Evolutionary conservation across 768 basidiomycete genomes (phyloP).

Genomic region (Fibroporia radiculosa): DNA sequence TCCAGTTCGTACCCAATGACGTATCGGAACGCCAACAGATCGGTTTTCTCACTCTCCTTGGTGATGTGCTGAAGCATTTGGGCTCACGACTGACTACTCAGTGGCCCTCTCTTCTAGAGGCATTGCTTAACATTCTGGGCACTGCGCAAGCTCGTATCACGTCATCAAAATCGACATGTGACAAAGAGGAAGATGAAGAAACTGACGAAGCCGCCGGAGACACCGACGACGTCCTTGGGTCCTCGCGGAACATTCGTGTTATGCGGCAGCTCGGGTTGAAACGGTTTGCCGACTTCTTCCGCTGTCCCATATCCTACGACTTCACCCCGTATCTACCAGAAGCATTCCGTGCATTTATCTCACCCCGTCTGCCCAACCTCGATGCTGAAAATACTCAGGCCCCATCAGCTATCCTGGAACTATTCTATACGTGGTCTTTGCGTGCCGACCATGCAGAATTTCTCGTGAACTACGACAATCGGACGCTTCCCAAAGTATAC

Average conservation of each 20-base stretch:
- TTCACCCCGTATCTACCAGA: slow-evolving; percentile 61
- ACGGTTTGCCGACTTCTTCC: slow-evolving; percentile 84
- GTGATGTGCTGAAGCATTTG: slow-evolving; percentile 76
- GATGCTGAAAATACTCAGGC: slow-evolving; percentile 86
- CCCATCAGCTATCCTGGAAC: slow-evolving; percentile 80
- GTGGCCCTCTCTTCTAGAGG: slow-evolving; percentile 73
- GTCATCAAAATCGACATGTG: slow-evolving; percentile 21
- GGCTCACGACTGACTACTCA: slow-evolving; percentile 59
- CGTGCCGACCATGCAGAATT: slow-evolving; percentile 48
- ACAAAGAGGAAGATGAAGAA: slow-evolving; percentile 8
- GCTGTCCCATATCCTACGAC: slow-evolving; percentile 62
- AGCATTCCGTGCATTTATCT: slow-evolving; percentile 66
- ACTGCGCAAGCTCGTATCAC: slow-evolving; percentile 56
- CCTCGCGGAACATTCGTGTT: slow-evolving; percentile 41
- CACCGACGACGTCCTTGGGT: slow-evolving; percentile 19
- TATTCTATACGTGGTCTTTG: slow-evolving; percentile 73
- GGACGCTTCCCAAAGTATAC: slow-evolving; percentile 70
- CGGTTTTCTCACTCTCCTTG: slow-evolving; percentile 81
- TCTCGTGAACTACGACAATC: slow-evolving; percentile 62
- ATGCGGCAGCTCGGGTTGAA: slow-evolving; percentile 82
- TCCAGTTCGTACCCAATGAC: slow-evolving; percentile 21
- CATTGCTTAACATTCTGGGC: slow-evolving; percentile 57
- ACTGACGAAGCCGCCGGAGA: slow-evolving; percentile 26
- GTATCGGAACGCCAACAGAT: slow-evolving; percentile 60
- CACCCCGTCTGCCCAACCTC: slow-evolving; percentile 69